A percentile compares a stretch with the other conserved stretches of the same genome.
These are phyloP conservation scores for Hanseniaspora hatyaiensis DNA, from an alignment of 805 yeast species.

Conservation along the genomic window DNA sequence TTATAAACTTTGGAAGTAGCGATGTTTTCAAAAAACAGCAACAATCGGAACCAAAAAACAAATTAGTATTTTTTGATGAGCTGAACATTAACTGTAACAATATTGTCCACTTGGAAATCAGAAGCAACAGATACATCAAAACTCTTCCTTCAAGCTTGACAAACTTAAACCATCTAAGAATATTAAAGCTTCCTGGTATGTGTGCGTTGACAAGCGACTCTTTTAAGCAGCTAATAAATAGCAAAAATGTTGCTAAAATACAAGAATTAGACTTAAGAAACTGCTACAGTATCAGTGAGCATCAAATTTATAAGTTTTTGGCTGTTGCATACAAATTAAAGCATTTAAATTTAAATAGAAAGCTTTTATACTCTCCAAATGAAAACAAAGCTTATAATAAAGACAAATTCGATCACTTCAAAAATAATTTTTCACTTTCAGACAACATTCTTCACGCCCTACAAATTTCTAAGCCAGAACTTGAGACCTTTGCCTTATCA, in stretches of 20 bases:
- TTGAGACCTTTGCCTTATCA: slow-evolving; percentile 72
- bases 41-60: neutral
- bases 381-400: neutral
- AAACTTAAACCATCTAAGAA: neutral
- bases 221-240: neutral
- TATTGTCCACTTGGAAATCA: slow-evolving; percentile 12
- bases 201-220: slow-evolving; percentile 7
- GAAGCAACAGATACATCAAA: slow-evolving; percentile 14
- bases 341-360: slow-evolving; percentile 14
- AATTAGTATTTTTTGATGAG: neutral
- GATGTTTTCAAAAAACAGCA: slow-evolving; percentile 11
- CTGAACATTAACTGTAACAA: slow-evolving; percentile 10
- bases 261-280: slow-evolving; percentile 10
- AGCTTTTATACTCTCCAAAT: slow-evolving; percentile 1
- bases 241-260: neutral
- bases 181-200: slow-evolving; percentile 7
- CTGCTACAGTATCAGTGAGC: slow-evolving; percentile 12
- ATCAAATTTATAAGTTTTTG: neutral
- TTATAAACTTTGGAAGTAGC: slow-evolving; percentile 11
- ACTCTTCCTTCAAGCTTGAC: neutral
- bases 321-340: slow-evolving; percentile 4
- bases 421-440: slow-evolving; percentile 3
- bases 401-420: slow-evolving; percentile 1
- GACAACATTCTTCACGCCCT: slow-evolving; percentile 13
- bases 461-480: slow-evolving; percentile 5